These are phyloP conservation scores for Fusarium sororula DNA, from an alignment of 2,329 filamentous ascomycete genomes.

Conservation along the genomic window DNA sequence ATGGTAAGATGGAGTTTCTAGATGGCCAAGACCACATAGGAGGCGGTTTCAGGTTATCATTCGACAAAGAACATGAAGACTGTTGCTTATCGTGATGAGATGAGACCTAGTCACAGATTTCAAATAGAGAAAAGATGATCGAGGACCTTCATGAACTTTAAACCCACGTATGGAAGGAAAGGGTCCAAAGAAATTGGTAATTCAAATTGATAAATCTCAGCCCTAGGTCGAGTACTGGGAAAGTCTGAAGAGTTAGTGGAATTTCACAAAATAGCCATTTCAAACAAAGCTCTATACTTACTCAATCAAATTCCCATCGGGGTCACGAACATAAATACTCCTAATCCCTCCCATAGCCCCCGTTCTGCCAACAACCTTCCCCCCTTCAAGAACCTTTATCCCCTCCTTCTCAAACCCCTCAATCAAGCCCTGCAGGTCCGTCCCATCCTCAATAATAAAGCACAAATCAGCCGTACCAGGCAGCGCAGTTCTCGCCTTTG, in stretches of 20 bases:
- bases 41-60: background rate
- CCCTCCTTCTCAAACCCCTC: constrained; percentile 52
- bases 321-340: constrained; percentile 69
- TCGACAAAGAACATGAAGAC: too few species aligned
- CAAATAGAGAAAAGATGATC: background rate
- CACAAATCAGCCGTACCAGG: constrained; percentile 69
- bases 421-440: constrained; percentile 57
- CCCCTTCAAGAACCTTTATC: constrained; percentile 61
- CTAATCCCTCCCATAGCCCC: constrained; percentile 63
- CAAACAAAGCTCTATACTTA: constrained; percentile 46
- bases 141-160: accelerated
- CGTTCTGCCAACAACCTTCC: constrained; percentile 61
- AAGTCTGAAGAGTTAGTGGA: background rate
- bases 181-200: accelerated
- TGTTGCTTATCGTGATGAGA: background rate
- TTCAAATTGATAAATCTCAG: too few species aligned
- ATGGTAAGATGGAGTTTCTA: accelerated
- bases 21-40: too few species aligned
- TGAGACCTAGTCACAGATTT: too few species aligned
- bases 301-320: constrained; percentile 71
- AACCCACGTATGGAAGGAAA: accelerated
- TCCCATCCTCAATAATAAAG: constrained; percentile 61
- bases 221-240: background rate
- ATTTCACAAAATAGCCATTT: accelerated
- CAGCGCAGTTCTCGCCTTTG: constrained; percentile 62